Evolutionary conservation across 352 stramenopile genomes (phyloP).

Genomic region (Pythium sukuiense): DNA sequence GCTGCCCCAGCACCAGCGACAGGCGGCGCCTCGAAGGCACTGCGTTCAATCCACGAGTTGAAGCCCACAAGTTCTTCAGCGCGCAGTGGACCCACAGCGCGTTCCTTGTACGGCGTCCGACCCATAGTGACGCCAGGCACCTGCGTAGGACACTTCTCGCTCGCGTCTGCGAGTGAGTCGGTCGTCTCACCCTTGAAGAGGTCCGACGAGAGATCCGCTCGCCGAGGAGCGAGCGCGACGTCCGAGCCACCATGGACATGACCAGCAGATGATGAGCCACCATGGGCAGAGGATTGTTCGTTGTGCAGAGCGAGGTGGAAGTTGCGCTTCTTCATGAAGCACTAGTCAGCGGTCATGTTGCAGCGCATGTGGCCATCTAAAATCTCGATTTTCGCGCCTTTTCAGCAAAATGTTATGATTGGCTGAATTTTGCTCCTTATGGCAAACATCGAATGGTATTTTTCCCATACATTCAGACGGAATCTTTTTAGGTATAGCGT

Average conservation of each 20-base stretch:
- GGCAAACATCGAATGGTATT: not conserved
- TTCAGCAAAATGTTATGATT: slow-evolving; percentile 10
- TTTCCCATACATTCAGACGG: slow-evolving; percentile 2
- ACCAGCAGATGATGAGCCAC: not conserved
- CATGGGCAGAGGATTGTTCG: not conserved
- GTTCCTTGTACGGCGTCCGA: not conserved
- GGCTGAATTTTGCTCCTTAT: slow-evolving; percentile 6
- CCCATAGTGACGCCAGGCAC: not conserved
- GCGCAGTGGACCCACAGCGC: not conserved
- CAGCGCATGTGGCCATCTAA: not conserved
- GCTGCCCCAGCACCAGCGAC: slow-evolving; percentile 48
- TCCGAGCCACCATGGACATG: too few relatives aligned
- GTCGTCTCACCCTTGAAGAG: not conserved
- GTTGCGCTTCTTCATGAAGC: slow-evolving; percentile 18
- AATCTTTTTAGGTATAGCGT: not conserved
- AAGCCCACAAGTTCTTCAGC: slow-evolving; percentile 30
- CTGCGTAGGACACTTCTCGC: slow-evolving; percentile 9
- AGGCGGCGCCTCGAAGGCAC: slow-evolving; percentile 30
- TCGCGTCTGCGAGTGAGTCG: not conserved
- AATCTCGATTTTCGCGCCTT: slow-evolving; percentile 10
- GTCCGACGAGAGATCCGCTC: not conserved
- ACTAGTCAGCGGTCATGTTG: not conserved
- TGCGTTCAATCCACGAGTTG: slow-evolving; percentile 45
- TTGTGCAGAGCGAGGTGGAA: not conserved
- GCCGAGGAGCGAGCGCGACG: not conserved